These are phyloP conservation scores for Dittrichia graveolens DNA, from an alignment of 129 eudicot species.

Conservation along the genomic window DNA sequence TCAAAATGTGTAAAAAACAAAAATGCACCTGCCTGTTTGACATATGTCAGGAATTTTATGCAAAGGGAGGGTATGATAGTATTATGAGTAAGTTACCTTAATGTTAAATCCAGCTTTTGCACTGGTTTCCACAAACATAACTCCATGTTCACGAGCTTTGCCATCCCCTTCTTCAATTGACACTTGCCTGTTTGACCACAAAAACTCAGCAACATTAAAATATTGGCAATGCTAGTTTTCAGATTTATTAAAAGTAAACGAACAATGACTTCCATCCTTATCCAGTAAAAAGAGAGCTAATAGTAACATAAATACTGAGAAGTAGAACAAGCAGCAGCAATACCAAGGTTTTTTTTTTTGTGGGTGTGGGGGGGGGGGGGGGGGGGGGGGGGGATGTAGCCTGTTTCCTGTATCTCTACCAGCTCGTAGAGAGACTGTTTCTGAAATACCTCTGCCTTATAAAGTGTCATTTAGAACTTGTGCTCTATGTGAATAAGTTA, in stretches of 20 bases:
- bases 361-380: too few relatives aligned
- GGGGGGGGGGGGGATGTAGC: too few relatives aligned
- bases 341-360: too few relatives aligned
- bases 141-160: conserved; percentile 64
- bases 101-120: conserved; percentile 87
- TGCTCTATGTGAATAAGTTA: too few relatives aligned
- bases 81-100: conserved; percentile 48
- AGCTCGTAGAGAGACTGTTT: too few relatives aligned
- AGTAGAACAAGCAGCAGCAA: not conserved
- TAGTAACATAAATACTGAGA: not conserved
- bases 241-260: not conserved
- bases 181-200: conserved; percentile 64
- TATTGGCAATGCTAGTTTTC: not conserved
- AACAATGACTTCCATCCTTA: not conserved
- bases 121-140: conserved; percentile 85
- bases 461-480: too few relatives aligned
- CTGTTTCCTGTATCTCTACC: too few relatives aligned
- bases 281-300: conserved; percentile 2
- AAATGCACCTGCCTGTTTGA: too few relatives aligned
- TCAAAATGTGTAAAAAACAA: not conserved
- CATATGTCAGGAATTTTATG: not conserved
- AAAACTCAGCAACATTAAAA: conserved; percentile 8
- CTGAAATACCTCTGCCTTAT: too few relatives aligned
- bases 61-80: not conserved
- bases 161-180: conserved; percentile 79